phyloP scores from a whole-genome alignment of 2,329 filamentous ascomycete genomes.

The Fusarium vanettenii region DNA sequence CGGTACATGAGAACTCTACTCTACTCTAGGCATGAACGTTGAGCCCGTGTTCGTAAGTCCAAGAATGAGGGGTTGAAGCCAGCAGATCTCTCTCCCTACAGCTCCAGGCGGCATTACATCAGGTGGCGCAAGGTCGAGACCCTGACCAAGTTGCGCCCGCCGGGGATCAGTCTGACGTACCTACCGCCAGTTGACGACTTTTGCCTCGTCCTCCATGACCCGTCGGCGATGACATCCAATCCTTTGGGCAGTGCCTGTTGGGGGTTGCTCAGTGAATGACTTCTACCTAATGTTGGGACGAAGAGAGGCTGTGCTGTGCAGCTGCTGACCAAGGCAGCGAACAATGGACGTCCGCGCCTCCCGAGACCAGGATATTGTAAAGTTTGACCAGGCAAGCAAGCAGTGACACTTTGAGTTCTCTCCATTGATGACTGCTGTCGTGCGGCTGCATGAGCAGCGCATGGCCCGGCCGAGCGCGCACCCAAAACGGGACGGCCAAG shows the following conservation, averaged over 20 bases:
- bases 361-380: conserved; percentile 15
- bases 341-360: conserved; percentile 3
- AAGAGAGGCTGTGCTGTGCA: conserved; percentile 14
- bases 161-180: conserved; percentile 25
- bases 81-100: not conserved
- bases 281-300: not conserved
- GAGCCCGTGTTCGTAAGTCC: not conserved
- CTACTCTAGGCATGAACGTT: not conserved
- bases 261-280: not conserved
- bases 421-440: not conserved
- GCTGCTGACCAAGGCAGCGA: not conserved
- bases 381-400: conserved; percentile 1
- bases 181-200: conserved; percentile 8
- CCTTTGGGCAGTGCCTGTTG: not conserved
- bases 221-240: conserved; percentile 1
- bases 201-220: not conserved
- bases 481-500: not conserved
- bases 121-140: conserved; percentile 38
- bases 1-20: not conserved
- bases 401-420: not conserved
- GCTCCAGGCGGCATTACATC: conserved; percentile 33
- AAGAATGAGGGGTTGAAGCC: not conserved
- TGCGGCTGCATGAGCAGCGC: conserved; percentile 2
- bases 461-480: not conserved
- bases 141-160: conserved; percentile 4